These are phyloP conservation scores for Candida vaughaniae DNA, from an alignment of 805 yeast genomes.

Conservation along the genomic window DNA sequence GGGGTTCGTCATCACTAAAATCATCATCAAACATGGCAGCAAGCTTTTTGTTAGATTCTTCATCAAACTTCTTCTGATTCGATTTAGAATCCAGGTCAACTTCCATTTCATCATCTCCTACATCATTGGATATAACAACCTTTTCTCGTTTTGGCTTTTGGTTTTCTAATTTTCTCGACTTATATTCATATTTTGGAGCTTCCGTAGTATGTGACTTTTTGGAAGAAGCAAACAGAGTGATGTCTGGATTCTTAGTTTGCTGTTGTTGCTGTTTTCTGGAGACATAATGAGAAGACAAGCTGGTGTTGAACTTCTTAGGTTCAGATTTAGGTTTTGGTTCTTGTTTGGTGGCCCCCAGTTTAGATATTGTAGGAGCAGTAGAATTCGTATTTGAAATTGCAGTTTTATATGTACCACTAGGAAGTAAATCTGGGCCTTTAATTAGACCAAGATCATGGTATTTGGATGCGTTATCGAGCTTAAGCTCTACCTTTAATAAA, in stretches of 20 bases:
- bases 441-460: slow-evolving; percentile 31
- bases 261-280: slow-evolving; percentile 23
- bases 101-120: slow-evolving; percentile 8
- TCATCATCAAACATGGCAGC: slow-evolving; percentile 12
- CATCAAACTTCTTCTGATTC: not conserved
- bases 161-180: slow-evolving; percentile 33
- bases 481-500: slow-evolving; percentile 12
- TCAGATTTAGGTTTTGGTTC: slow-evolving; percentile 4
- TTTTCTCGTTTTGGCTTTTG: slow-evolving; percentile 24
- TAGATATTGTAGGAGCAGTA: not conserved
- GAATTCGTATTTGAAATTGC: not conserved
- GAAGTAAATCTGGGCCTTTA: slow-evolving; percentile 25
- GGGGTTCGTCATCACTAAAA: slow-evolving; percentile 16
- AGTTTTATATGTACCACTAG: not conserved
- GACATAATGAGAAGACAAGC: slow-evolving; percentile 28
- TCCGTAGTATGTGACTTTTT: slow-evolving; percentile 6
- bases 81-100: slow-evolving; percentile 3
- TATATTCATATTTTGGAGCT: slow-evolving; percentile 26
- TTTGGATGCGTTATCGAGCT: slow-evolving; percentile 14
- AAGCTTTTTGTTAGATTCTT: slow-evolving; percentile 3
- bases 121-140: slow-evolving; percentile 17
- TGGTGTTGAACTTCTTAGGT: slow-evolving; percentile 7
- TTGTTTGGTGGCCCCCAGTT: slow-evolving; percentile 5
- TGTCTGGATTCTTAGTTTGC: not conserved
- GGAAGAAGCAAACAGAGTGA: slow-evolving; percentile 6